These are phyloP conservation scores for Phlebopus sp. DNA, from an alignment of 1,284 basidiomycete genomes.

Conservation along the genomic window DNA sequence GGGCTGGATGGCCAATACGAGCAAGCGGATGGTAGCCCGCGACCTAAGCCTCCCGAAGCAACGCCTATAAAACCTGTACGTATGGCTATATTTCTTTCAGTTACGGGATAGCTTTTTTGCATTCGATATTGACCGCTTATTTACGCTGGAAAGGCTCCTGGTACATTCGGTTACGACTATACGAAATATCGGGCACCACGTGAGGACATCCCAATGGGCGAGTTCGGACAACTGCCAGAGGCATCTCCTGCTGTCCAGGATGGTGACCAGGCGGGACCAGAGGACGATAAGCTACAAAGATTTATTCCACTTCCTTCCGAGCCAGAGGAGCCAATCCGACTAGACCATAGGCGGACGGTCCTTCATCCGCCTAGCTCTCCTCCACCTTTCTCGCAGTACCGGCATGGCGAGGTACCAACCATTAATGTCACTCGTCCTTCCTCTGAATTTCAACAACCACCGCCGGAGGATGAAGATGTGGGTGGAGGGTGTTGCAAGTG, in stretches of 20 bases:
- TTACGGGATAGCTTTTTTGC: not conserved
- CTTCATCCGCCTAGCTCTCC: slow-evolving; percentile 44
- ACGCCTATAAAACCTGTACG: slow-evolving; percentile 52
- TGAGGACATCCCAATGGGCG: slow-evolving; percentile 59
- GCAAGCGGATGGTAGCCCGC: slow-evolving; percentile 59
- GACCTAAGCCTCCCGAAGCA: slow-evolving; percentile 42
- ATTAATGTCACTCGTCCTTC: slow-evolving; percentile 30
- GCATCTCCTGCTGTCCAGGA: slow-evolving; percentile 15
- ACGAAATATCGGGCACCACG: slow-evolving; percentile 57
- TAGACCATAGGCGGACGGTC: slow-evolving; percentile 27
- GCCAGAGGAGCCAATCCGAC: slow-evolving; percentile 19
- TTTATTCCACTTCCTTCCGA: slow-evolving; percentile 14
- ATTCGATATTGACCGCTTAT: slow-evolving; percentile 8
- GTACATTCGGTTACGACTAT: slow-evolving; percentile 76
- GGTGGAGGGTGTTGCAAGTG: slow-evolving; percentile 58
- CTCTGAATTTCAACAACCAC: slow-evolving; percentile 19
- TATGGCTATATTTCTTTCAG: slow-evolving; percentile 10
- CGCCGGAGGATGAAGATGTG: slow-evolving; percentile 40
- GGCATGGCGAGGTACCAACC: slow-evolving; percentile 16
- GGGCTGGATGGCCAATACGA: slow-evolving; percentile 69
- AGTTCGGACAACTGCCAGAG: slow-evolving; percentile 49
- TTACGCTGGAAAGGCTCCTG: slow-evolving; percentile 55
- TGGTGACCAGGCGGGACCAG: slow-evolving; percentile 13
- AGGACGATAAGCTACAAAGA: slow-evolving; percentile 10
- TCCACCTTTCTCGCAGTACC: slow-evolving; percentile 56